Conservation (phyloP, 2,329 filamentous ascomycete species). For the Epichloe sp. region DNA sequence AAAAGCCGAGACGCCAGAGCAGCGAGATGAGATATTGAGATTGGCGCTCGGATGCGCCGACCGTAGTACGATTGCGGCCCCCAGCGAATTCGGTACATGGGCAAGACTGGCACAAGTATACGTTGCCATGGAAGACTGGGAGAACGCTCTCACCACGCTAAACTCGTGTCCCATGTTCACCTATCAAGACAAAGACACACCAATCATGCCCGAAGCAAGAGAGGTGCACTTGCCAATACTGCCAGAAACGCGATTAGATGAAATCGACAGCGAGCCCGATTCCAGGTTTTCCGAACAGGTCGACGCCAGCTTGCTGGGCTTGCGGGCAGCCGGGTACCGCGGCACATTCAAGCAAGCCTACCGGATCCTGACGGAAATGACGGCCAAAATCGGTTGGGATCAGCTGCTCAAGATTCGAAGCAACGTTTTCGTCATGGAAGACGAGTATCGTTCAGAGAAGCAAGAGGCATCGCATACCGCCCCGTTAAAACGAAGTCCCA, state of each 20-base stretch:
- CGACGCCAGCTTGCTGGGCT: conserved; percentile 70
- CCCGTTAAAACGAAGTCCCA: conserved; percentile 54
- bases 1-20: conserved; percentile 37
- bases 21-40: conserved; percentile 55
- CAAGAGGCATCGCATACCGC: conserved; percentile 40
- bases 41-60: conserved; percentile 90
- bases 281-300: conserved; percentile 73
- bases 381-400: conserved; percentile 94
- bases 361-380: conserved; percentile 86
- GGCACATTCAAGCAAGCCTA: conserved; percentile 96
- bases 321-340: conserved; percentile 81
- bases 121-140: conserved; percentile 89
- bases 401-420: conserved; percentile 88
- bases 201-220: conserved; percentile 83
- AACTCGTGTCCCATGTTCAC: conserved; percentile 99
- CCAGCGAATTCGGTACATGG: conserved; percentile 96
- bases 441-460: conserved; percentile 89
- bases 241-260: conserved; percentile 79
- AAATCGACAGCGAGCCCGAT: conserved; percentile 86
- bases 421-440: conserved; percentile 98
- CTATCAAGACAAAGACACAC: conserved; percentile 95
- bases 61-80: conserved; percentile 84
- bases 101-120: conserved; percentile 88
- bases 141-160: conserved; percentile 82
- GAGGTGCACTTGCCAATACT: conserved; percentile 79